Conservation (phyloP, 1,139 yeast genomes). For the Kodamaea plutei region DNA sequence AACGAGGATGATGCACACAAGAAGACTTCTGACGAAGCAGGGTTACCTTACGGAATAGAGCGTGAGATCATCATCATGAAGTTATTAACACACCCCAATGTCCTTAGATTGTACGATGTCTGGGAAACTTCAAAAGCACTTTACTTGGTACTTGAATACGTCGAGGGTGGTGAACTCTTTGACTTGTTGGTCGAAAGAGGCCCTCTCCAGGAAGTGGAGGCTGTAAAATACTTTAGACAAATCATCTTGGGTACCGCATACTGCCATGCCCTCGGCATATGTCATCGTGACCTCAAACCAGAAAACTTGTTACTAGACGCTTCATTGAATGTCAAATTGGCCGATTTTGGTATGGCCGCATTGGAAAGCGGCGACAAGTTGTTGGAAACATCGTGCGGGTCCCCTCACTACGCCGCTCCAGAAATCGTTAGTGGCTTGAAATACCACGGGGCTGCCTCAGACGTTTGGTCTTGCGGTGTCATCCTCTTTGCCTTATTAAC, state of each 20-base stretch:
- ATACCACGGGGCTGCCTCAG: slow-evolving; percentile 80
- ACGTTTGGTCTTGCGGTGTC: slow-evolving; percentile 85
- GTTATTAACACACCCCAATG: slow-evolving; percentile 70
- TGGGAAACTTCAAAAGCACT: slow-evolving; percentile 81
- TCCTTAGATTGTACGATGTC: slow-evolving; percentile 71
- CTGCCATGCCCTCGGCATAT: slow-evolving; percentile 75
- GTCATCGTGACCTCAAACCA: slow-evolving; percentile 80
- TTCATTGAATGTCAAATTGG: slow-evolving; percentile 65
- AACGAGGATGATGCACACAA: slow-evolving; percentile 34
- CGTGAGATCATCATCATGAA: slow-evolving; percentile 83
- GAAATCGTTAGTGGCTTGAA: slow-evolving; percentile 76
- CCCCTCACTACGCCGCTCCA: slow-evolving; percentile 87
- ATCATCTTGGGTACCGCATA: slow-evolving; percentile 76
- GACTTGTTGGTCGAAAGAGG: slow-evolving; percentile 77
- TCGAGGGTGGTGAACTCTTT: slow-evolving; percentile 79
- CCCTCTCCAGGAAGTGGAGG: slow-evolving; percentile 71
- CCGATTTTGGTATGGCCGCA: slow-evolving; percentile 89
- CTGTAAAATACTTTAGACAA: slow-evolving; percentile 71
- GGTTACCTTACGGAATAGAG: slow-evolving; percentile 76
- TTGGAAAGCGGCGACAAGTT: slow-evolving; percentile 67
- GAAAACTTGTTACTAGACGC: slow-evolving; percentile 70
- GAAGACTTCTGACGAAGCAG: slow-evolving; percentile 40
- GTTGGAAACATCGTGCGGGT: slow-evolving; percentile 77
- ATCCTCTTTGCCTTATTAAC: slow-evolving; percentile 72
- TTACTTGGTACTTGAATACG: slow-evolving; percentile 71